Base-by-base conservation (phyloP, 1,139 yeast genomes). In the Suhomyces anneliseae region DNA sequence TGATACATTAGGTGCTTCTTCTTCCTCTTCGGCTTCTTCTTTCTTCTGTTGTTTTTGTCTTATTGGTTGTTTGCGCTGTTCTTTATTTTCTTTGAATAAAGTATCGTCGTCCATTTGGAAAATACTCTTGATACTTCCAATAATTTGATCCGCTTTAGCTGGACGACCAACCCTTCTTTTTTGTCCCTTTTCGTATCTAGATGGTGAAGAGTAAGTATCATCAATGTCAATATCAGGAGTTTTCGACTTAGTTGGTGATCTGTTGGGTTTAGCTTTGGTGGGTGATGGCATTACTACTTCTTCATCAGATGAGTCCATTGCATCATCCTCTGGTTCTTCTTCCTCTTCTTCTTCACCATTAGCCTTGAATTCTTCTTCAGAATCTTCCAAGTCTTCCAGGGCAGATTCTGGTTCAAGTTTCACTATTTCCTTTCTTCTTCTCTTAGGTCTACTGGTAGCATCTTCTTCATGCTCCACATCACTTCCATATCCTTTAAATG, bases 401-500 rank as follows among this genome's bases (percentile, higher is more conserved):
- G 24, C 31, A 6, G 34, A 15, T 34, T 46, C 37, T 19, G 8
- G 33, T 41, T 39, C 39, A 11, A 29, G 32, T 42, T 43, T 43
- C 33, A 29, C 19, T 11, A 36, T 32, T 15, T 35, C 34, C n/a
- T 26, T 34, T 39, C 46, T 39, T 32, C 47, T 27, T 19, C 41
- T 38, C 33, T 41, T 40, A 19, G 24, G 24, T 33, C 29, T 14
- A 24, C 39, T 38, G 3, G 49, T 32, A 6, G 42, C 40, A 47
- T 69, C 74, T 27, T 63, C 65, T 49, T 70, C 76, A 10, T 64
- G 48, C 38, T 64, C 70, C 4, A 69, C 66, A 47, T 66, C 70
- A 38, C 66, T 61, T 0, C 69, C 73, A 49, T 66, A 66, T 15
- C 47, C 49, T 14, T 37, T 46, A 8, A 45, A 51, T 2, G 26